Percentiles rank a stretch among this genome's conserved stretches.
phyloP scores from a whole-genome alignment of 1,284 basidiomycete genomes.

The Apiotrichum akiyoshidainum region DNA sequence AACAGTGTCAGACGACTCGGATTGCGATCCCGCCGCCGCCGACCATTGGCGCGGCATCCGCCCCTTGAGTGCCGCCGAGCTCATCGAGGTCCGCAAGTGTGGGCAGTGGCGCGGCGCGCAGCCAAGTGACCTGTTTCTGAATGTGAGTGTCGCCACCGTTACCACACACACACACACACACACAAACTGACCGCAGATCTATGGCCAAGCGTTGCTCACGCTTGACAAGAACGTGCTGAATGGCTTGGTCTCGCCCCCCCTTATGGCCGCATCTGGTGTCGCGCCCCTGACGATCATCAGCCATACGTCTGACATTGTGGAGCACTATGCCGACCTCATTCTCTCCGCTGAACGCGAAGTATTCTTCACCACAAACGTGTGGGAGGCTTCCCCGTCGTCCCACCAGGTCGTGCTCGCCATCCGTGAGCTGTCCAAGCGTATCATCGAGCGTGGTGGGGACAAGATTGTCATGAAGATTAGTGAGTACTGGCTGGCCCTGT shows the following conservation, averaged over 20 bases:
- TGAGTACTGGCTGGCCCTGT: neutral
- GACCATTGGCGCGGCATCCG: constrained; percentile 10
- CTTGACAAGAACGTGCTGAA: constrained; percentile 27
- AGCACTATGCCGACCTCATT: constrained; percentile 34
- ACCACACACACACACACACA: neutral
- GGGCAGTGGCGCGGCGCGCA: constrained; percentile 26
- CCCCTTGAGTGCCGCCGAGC: constrained; percentile 15
- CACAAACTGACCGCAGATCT: constrained; percentile 19
- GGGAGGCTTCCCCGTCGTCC: constrained; percentile 30
- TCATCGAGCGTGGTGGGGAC: constrained; percentile 22
- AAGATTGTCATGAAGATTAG: constrained; percentile 39
- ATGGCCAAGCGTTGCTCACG: constrained; percentile 23
- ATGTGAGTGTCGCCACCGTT: constrained; percentile 16
- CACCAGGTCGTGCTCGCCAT: constrained; percentile 26
- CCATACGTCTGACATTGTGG: constrained; percentile 35
- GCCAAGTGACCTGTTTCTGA: constrained; percentile 29
- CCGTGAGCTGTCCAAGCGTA: constrained; percentile 30
- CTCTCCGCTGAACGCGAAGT: constrained; percentile 30
- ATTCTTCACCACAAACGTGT: constrained; percentile 36
- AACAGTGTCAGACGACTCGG: constrained; percentile 10
- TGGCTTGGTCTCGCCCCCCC: constrained; percentile 27
- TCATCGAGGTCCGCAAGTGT: constrained; percentile 23
- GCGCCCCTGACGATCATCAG: constrained; percentile 33
- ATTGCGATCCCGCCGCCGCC: constrained; percentile 12
- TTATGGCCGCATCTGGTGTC: constrained; percentile 27